Conservation (phyloP, 1,284 basidiomycete genomes). For the Psilocybe mexicana region DNA sequence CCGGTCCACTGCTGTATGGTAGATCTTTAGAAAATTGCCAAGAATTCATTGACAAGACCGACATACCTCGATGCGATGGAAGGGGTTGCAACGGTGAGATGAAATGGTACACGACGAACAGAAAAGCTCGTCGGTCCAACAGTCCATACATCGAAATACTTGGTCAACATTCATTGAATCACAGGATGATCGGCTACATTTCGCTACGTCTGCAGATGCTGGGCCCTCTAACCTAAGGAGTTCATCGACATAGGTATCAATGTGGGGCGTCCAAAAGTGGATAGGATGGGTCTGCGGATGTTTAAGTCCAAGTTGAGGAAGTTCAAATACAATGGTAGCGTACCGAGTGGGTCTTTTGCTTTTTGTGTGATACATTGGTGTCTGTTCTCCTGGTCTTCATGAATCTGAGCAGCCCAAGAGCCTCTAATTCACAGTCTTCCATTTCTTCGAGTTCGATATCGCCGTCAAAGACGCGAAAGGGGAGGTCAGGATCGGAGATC, state of each 20-base stretch:
- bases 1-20: slow-evolving; percentile 9
- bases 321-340: not conserved
- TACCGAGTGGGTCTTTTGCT: not conserved
- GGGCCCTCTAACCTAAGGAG: not conserved
- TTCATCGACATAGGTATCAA: not conserved
- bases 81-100: not conserved
- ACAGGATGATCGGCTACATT: not conserved
- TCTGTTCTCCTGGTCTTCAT: not conserved
- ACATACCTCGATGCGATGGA: slow-evolving; percentile 15
- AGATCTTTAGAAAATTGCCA: not conserved
- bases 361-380: not conserved
- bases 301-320: not conserved
- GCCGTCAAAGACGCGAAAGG: not conserved
- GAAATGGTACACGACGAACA: not conserved
- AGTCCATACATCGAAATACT: not conserved
- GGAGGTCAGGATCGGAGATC: not conserved
- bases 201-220: no score
- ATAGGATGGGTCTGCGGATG: not conserved
- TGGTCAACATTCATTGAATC: not conserved
- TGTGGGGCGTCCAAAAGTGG: not conserved
- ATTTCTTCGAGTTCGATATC: not conserved
- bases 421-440: not conserved
- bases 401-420: not conserved
- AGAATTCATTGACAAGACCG: not conserved
- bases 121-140: not conserved